Conservation (phyloP, 2,329 filamentous ascomycete species). For the Pezicula carpinea region DNA sequence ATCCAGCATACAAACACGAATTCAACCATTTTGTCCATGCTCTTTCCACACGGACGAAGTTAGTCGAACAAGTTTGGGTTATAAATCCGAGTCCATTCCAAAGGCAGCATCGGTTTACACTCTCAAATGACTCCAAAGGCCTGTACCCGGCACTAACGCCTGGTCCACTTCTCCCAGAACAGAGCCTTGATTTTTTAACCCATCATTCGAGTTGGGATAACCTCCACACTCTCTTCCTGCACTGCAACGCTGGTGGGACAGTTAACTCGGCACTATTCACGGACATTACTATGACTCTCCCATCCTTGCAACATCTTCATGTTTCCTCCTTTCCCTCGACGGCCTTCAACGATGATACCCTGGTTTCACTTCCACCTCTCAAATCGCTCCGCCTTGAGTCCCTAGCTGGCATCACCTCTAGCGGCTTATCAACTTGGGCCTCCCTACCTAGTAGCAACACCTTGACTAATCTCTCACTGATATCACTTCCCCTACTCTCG, state of each 20-base stretch:
- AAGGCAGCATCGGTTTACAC: constrained; percentile 31
- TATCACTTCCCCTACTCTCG: constrained; percentile 51
- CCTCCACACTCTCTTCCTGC: constrained; percentile 52
- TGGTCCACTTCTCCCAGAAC: constrained; percentile 35
- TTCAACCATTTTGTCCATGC: constrained; percentile 55
- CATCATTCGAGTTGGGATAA: constrained; percentile 50
- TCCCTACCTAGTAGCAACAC: constrained; percentile 41
- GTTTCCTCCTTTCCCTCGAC: constrained; percentile 50
- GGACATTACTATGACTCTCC: constrained; percentile 44
- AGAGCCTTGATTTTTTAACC: constrained; percentile 42
- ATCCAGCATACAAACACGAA: constrained; percentile 49
- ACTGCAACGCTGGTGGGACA: constrained; percentile 52
- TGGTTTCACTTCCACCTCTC: constrained; percentile 51
- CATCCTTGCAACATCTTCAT: constrained; percentile 53
- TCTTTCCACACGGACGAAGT: constrained; percentile 48
- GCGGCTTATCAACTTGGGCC: constrained; percentile 53
- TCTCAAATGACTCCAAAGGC: constrained; percentile 16
- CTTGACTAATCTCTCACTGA: constrained; percentile 47
- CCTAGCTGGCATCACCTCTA: constrained; percentile 50
- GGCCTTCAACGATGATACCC: constrained; percentile 52
- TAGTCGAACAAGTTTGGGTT: constrained; percentile 57
- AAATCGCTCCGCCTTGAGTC: constrained; percentile 50
- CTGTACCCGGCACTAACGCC: constrained; percentile 25
- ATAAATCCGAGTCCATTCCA: constrained; percentile 30
- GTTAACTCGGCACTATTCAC: constrained; percentile 48